Conservation (phyloP, 371 early-diverging fungal genomes). For the Mortierella sp. region DNA sequence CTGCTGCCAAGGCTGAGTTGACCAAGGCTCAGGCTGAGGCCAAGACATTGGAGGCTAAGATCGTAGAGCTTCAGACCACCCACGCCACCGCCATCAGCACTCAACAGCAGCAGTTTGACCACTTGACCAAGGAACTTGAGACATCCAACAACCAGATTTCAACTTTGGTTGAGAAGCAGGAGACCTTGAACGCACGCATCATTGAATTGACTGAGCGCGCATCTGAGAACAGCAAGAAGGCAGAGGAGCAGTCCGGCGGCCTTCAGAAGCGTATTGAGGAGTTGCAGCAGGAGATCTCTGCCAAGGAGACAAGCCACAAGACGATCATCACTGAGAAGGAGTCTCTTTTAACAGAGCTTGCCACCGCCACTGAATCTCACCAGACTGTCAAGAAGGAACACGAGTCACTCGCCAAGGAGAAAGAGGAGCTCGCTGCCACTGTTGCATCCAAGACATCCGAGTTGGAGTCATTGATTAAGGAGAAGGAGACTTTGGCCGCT, state of each 20-base stretch:
- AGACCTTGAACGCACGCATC: conserved; percentile 34
- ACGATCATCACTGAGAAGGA: conserved; percentile 36
- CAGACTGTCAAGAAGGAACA: conserved; percentile 30
- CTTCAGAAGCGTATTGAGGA: conserved; percentile 51
- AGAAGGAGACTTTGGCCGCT: conserved; percentile 20
- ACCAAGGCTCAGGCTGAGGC: conserved; percentile 15
- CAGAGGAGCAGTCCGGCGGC: conserved; percentile 37
- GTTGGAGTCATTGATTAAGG: conserved; percentile 25
- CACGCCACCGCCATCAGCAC: conserved; percentile 28
- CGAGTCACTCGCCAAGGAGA: conserved; percentile 21
- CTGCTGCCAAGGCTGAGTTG: conserved; percentile 28
- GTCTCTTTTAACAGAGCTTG: conserved; percentile 28
- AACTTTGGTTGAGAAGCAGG: conserved; percentile 34
- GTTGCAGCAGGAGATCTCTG: conserved; percentile 37
- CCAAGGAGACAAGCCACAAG: conserved; percentile 43
- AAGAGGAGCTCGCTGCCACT: conserved; percentile 14
- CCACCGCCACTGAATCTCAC: conserved; percentile 23
- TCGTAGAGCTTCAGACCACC: conserved; percentile 25
- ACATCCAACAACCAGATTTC: conserved; percentile 50
- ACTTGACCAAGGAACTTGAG: conserved; percentile 51
- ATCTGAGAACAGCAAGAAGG: conserved; percentile 41
- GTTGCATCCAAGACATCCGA: conserved; percentile 25
- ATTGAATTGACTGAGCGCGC: conserved; percentile 42
- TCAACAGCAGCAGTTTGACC: conserved; percentile 44
- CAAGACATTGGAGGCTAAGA: conserved; percentile 32